Evolutionary conservation across 1,139 yeast species (phyloP), one percentile per base, ranked within the genome.

Genomic region (Geotrichum fermentans): DNA sequence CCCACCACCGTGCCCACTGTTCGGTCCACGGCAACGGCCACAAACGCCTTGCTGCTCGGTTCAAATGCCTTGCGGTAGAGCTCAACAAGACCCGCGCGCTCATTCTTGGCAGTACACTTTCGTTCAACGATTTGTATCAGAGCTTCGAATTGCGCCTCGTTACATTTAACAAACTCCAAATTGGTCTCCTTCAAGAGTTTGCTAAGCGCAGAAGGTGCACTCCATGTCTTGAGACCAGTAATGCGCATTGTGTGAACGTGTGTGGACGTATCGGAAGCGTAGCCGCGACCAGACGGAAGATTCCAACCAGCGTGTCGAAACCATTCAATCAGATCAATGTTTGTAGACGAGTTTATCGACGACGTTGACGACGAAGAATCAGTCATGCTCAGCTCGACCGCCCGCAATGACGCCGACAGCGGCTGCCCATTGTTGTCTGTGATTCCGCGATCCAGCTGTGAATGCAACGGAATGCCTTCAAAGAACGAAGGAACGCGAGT

Each of bases 401-500:
- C 30, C 20, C 24, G 3, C 20, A 33, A 24, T 3, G 45, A 20
- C 2, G 45, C n/a, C 11, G 45, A 43, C 11, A 34, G 18, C 2
- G 45, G 40, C 29, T 43, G 21, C 16, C 32, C 22, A 26, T 16
- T 39, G 33, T 33, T 28, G 20, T 21, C 37, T 11, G 40, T 8
- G 16, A 17, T 28, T 8, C 35, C 26, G 22, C 36, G 20, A 8
- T 44, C 26, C 21, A 29, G 14, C 3, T 33, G 40, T 20, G 37
- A 22, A 18, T 45, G 29, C 18, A 49, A 49, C 26, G 65, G 65
- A 11, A 64, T 54, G 1, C 80, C 76, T 33, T 76, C 71, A 47
- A 70, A 65, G 17, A 77, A 58, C 21, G 80, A 69, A 1, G 86
- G 86, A 49, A 79, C 73, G 5, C 74, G 64, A n/a, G 72, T 61